These are phyloP conservation scores for Cladophialophora immunda DNA, from an alignment of 2,329 filamentous ascomycete genomes.

Conservation along the genomic window DNA sequence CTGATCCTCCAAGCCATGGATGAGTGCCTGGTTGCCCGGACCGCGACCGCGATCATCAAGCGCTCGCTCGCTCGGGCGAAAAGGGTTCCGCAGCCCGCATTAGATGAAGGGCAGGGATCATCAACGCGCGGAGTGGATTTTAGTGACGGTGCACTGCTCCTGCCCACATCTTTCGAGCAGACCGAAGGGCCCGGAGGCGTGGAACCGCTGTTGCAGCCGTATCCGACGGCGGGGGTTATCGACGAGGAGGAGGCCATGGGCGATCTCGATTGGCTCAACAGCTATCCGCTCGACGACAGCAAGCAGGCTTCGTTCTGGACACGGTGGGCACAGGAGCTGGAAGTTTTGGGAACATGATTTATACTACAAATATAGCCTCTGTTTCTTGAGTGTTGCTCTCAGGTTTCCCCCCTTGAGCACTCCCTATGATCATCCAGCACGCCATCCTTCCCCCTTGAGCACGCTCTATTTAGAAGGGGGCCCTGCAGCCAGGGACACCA, in stretches of 20 bases:
- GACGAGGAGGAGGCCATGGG: not conserved
- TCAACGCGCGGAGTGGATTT: not conserved
- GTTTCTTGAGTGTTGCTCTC: too few species aligned
- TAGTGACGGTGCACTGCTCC: too few species aligned
- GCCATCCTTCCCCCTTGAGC: too few species aligned
- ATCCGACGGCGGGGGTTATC: too few species aligned
- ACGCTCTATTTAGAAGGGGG: not conserved
- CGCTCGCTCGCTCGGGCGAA: conserved; percentile 27
- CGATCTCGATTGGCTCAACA: conserved; percentile 27
- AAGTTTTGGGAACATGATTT: conserved; percentile 26
- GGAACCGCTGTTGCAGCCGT: not conserved
- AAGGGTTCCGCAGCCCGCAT: conserved; percentile 22
- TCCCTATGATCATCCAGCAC: too few species aligned
- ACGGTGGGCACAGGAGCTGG: conserved; percentile 29
- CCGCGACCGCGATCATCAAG: conserved; percentile 41
- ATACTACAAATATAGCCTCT: conserved; percentile 1
- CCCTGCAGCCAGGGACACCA: conserved; percentile 22
- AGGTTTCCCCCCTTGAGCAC: too few species aligned
- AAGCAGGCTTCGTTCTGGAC: conserved; percentile 34
- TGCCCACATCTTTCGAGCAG: too few species aligned
- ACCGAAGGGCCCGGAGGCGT: not conserved
- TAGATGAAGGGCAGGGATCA: conserved; percentile 2
- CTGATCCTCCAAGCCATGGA: conserved; percentile 54
- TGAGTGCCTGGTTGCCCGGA: conserved; percentile 51
- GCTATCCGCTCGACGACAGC: conserved; percentile 25